Evolutionary conservation across 805 yeast genomes (phyloP).

Genomic region (Cyberlindnera maclurae): DNA sequence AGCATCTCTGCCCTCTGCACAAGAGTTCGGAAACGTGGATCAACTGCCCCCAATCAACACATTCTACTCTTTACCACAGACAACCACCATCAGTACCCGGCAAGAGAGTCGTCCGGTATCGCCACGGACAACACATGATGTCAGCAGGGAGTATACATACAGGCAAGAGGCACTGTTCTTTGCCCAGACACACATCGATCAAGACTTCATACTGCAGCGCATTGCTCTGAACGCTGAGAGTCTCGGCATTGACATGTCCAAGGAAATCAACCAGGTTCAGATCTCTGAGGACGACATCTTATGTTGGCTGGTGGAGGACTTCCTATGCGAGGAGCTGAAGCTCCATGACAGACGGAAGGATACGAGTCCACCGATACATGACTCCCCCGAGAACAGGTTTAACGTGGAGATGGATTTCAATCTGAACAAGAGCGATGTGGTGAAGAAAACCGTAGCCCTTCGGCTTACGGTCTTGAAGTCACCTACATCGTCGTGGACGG

Average conservation of each 20-base stretch:
- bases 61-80: neutral
- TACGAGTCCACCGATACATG: slow-evolving; percentile 5
- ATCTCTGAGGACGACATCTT: slow-evolving; percentile 9
- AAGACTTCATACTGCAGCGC: slow-evolving; percentile 13
- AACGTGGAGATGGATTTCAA: slow-evolving; percentile 5
- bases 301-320: slow-evolving; percentile 13
- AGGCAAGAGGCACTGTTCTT: neutral
- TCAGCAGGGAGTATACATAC: no score
- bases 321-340: slow-evolving; percentile 11
- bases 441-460: slow-evolving; percentile 4
- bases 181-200: slow-evolving; percentile 2
- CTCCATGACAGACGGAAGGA: slow-evolving; percentile 12
- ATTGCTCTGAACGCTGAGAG: slow-evolving; percentile 6
- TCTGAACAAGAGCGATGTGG: neutral
- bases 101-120: no score
- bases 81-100: no score
- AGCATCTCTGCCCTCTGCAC: slow-evolving; percentile 1
- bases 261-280: slow-evolving; percentile 1
- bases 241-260: slow-evolving; percentile 1
- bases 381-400: slow-evolving; percentile 9
- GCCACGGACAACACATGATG: no score
- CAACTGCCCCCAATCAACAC: neutral
- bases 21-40: slow-evolving; percentile 1
- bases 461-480: slow-evolving; percentile 12
- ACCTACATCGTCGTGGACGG: slow-evolving; percentile 7